Evolutionary conservation across 805 yeast genomes (phyloP), one percentile per base, ranked within the genome.

Genomic region (Candida gorgasii): DNA sequence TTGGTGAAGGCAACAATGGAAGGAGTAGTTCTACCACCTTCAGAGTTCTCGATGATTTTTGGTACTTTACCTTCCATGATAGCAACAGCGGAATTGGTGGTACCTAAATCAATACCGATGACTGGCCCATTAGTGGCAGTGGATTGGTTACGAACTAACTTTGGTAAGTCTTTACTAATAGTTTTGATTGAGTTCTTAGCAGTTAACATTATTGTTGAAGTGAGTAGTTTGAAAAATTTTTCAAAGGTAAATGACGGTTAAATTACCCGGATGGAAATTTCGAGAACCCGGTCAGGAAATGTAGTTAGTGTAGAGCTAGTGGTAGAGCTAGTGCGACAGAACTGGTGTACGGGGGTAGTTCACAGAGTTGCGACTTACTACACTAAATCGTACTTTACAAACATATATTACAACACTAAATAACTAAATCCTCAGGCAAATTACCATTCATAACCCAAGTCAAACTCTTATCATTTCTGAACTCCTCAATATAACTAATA

Each of bases 1-100:
- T 84, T 83, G 53, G 93, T 85, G 80, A 89, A 89, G 42, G 97
- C 97, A 46, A 89, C 97, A 33, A 89, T 88, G 26, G 97, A 90
- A 23, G 97, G 97, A 15, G 96, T 89, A 39, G 95, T 58, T 56
- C 89, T 75, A 37, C 79, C 73, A 64, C 90, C 90, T 66, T 82
- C 87, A 47, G 79, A 65, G 73, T 86, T 86, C 68, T 87, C 95
- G 47, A 86, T 71, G 49, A 86, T 88, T 67, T 79, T 80, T 45
- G 95, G 92, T 46, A 73, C 64, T 62, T 81, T 77, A 50, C 89
- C 86, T 67, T 86, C 90, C 82, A 87, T 80, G 42, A 86, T 69
- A 42, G 95, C 95, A 31, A 86, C 95, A 43, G 95, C 95, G 24
- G 95, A 86, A 73, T 87, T 86, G 63, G 95, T 86, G 63, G 95